Evolutionary conservation across 257 asterid species (phyloP).

Genomic region (Nicotiana otophora): DNA sequence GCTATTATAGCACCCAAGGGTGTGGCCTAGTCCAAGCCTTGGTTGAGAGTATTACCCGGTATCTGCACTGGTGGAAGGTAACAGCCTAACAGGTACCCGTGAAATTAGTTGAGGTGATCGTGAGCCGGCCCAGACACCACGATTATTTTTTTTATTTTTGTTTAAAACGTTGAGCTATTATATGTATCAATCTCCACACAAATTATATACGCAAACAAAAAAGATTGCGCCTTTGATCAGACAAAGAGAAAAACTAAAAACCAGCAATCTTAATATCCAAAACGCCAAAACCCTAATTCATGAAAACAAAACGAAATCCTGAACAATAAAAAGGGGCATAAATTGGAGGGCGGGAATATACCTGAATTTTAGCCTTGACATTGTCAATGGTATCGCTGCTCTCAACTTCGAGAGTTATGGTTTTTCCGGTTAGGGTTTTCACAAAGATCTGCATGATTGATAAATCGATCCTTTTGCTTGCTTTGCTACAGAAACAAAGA

Average conservation of each 20-base stretch:
- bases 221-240: not conserved
- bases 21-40: no score
- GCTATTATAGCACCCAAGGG: not conserved
- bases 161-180: not conserved
- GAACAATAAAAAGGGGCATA: no score
- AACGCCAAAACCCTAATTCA: not conserved
- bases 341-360: conserved; percentile 10
- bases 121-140: no score
- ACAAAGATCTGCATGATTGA: conserved; percentile 78
- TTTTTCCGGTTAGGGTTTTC: conserved; percentile 74
- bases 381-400: conserved; percentile 76
- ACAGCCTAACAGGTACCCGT: no score
- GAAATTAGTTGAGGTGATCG: no score
- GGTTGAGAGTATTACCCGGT: no score
- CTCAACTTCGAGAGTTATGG: conserved; percentile 82
- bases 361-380: conserved; percentile 90
- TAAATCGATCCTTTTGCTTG: not conserved
- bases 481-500: not conserved
- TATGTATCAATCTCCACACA: not conserved
- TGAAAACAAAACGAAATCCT: not conserved
- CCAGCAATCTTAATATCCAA: not conserved
- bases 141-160: no score
- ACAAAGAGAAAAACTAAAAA: not conserved
- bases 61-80: no score
- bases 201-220: not conserved